Evolutionary conservation across 2,329 filamentous ascomycete genomes (phyloP).

Genomic region (Epichloe sibirici): DNA sequence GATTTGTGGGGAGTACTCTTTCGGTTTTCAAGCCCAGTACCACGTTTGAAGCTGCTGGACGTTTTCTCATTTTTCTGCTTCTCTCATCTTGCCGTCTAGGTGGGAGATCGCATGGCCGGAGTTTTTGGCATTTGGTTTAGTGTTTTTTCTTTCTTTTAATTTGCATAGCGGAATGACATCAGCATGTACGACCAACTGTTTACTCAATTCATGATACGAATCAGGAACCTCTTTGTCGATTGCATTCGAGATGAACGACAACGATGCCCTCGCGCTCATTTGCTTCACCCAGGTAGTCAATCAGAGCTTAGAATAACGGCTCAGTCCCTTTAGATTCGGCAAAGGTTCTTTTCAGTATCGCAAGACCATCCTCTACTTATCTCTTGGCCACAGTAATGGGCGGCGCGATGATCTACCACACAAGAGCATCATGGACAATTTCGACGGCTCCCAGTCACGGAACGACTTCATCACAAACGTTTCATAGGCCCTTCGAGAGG

Average conservation of each 20-base stretch:
- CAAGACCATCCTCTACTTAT: too few species aligned
- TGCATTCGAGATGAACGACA: not conserved
- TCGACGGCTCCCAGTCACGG: too few species aligned
- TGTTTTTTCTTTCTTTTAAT: not conserved
- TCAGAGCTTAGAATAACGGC: too few species aligned
- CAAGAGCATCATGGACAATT: too few species aligned
- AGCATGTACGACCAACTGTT: not conserved
- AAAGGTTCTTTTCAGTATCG: too few species aligned
- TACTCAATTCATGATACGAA: not conserved
- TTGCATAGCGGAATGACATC: not conserved
- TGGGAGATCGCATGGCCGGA: not conserved
- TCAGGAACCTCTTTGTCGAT: not conserved
- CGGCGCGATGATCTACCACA: too few species aligned
- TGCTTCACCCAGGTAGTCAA: too few species aligned
- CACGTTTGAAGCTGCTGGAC: not conserved
- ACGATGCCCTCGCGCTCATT: too few species aligned
- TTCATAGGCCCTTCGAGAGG: slow-evolving; percentile 25
- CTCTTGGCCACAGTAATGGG: too few species aligned
- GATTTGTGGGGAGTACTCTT: not conserved
- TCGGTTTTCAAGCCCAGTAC: not conserved
- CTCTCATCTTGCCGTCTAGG: not conserved
- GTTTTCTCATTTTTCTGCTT: not conserved
- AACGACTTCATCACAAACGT: too few species aligned
- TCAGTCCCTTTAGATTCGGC: too few species aligned
- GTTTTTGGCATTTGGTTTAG: not conserved